Conservation (phyloP, 345 rosid genomes). For the Triadica sebifera region DNA sequence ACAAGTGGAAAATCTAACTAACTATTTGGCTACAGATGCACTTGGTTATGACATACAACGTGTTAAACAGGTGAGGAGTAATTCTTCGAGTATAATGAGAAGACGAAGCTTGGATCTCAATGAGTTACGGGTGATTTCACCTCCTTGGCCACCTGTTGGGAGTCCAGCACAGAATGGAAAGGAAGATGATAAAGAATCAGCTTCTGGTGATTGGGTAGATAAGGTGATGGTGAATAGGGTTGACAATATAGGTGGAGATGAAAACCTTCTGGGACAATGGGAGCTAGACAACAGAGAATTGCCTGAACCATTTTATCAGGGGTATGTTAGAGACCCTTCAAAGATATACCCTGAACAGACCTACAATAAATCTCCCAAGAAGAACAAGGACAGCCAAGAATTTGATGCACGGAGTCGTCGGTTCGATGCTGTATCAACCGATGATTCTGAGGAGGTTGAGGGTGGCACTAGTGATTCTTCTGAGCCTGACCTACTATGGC, state of each 20-base stretch:
- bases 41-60: neutral
- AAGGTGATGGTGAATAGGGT: conserved; percentile 31
- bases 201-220: conserved; percentile 30
- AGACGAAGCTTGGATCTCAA: conserved; percentile 33
- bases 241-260: conserved; percentile 13
- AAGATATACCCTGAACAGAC: conserved; percentile 45
- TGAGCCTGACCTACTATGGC: conserved; percentile 63
- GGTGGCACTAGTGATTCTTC: conserved; percentile 46
- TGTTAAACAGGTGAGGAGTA: conserved; percentile 17
- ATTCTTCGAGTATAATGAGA: conserved; percentile 5
- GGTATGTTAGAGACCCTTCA: conserved; percentile 25
- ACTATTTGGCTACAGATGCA: neutral
- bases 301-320: conserved; percentile 32
- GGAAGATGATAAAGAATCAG: conserved; percentile 29
- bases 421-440: conserved; percentile 29
- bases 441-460: conserved; percentile 33
- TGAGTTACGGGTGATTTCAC: conserved; percentile 17
- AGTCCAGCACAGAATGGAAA: conserved; percentile 19
- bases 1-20: neutral
- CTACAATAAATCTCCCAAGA: conserved; percentile 20
- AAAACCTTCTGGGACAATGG: conserved; percentile 21
- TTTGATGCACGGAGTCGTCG: conserved; percentile 41
- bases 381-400: conserved; percentile 50
- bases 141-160: conserved; percentile 19
- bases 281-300: conserved; percentile 43